Evolutionary conservation across 225 moss, liverwort and hornwort species (phyloP).

Genomic region (Pleurozium schreberi): DNA sequence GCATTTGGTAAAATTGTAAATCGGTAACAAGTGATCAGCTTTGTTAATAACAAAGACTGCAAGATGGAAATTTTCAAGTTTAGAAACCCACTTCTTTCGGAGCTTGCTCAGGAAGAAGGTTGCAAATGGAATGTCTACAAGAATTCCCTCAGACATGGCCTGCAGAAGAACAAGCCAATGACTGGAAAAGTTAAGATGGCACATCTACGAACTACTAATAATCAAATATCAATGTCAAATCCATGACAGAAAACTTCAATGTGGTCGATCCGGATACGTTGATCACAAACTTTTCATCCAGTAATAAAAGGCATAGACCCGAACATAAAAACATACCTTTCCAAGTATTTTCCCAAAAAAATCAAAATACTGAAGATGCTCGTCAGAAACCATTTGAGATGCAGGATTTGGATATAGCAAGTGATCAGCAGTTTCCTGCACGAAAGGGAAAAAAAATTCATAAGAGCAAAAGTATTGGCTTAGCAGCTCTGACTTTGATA

Average conservation of each 20-base stretch:
- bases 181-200: background rate
- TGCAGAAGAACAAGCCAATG: conserved; percentile 19
- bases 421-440: conserved; percentile 95
- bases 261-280: background rate
- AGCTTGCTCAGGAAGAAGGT: conserved; percentile 99
- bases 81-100: conserved; percentile 72
- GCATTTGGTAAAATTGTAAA: background rate
- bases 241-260: background rate
- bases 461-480: background rate
- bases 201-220: background rate
- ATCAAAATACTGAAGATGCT: conserved; percentile 95
- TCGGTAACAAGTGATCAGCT: background rate
- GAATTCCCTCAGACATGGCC: conserved; percentile 98
- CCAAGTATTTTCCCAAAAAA: conserved; percentile 98
- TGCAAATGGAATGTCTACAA: conserved; percentile 98
- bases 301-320: background rate
- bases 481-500: background rate
- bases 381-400: conserved; percentile 87
- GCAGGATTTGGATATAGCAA: conserved; percentile 96
- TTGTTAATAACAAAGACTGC: background rate
- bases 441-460: background rate
- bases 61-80: background rate
- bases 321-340: conserved; percentile 42
- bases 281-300: background rate
- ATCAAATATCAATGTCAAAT: background rate